These are phyloP conservation scores for Trichoderma asperelloides DNA, from an alignment of 495 filamentous ascomycete species.

Conservation along the genomic window DNA sequence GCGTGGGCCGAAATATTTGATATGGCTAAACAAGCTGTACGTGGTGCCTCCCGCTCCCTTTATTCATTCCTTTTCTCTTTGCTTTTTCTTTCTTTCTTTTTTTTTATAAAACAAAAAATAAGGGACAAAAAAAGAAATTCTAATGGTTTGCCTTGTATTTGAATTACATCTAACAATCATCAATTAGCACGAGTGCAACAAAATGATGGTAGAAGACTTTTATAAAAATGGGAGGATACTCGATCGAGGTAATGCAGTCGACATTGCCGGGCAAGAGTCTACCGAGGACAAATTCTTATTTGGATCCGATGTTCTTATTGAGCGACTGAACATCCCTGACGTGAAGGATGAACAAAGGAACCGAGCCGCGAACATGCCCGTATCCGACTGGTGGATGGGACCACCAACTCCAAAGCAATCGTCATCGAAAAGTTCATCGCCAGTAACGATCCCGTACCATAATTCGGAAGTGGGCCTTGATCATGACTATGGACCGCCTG, in stretches of 20 bases:
- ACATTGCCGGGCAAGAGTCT: background rate
- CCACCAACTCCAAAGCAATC: background rate
- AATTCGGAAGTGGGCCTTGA: background rate
- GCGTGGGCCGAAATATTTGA: constrained; percentile 6
- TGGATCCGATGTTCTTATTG: background rate
- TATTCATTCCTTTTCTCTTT: background rate
- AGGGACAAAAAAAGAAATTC: too few relatives aligned
- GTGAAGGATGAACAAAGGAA: background rate
- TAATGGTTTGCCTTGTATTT: background rate
- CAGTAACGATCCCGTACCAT: background rate
- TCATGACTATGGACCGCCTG: constrained; percentile 4
- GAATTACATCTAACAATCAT: background rate
- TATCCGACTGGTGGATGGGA: constrained; percentile 4
- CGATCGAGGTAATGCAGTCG: background rate
- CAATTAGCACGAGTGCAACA: background rate
- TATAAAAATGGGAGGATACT: constrained; percentile 1
- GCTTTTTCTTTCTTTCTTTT: background rate
- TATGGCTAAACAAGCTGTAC: constrained; percentile 4
- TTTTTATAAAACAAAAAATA: background rate
- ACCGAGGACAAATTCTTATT: background rate
- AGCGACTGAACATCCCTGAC: background rate
- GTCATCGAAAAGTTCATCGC: background rate
- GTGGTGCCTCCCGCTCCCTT: background rate
- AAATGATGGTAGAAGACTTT: constrained; percentile 1
- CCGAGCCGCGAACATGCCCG: constrained; percentile 1